A percentile compares a stretch with the other conserved stretches of the same genome.
Conservation (phyloP, 768 basidiomycete species). For the Suillus subluteus region DNA sequence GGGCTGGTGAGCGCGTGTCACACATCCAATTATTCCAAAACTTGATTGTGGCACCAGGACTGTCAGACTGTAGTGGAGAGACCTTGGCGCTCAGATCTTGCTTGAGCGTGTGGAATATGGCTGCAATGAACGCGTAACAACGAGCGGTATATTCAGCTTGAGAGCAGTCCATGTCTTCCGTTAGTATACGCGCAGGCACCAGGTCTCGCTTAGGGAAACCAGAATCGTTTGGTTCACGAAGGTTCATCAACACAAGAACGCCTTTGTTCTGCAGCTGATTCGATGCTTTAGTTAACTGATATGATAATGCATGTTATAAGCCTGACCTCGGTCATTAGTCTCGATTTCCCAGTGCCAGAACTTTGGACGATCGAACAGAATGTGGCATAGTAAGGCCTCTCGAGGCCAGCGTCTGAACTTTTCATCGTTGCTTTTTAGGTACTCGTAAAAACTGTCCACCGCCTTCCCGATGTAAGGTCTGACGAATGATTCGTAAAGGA, state of each 20-base stretch:
- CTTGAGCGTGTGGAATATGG: constrained; percentile 15
- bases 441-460: constrained; percentile 24
- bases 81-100: background rate
- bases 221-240: constrained; percentile 7
- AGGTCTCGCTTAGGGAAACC: constrained; percentile 22
- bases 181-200: constrained; percentile 19
- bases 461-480: constrained; percentile 10
- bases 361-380: constrained; percentile 23
- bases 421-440: constrained; percentile 17
- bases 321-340: constrained; percentile 16
- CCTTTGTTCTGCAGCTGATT: constrained; percentile 17
- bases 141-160: background rate
- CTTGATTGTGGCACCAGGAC: background rate
- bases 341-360: constrained; percentile 26
- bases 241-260: constrained; percentile 22
- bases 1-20: background rate
- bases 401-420: background rate
- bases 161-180: background rate
- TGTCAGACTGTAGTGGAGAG: background rate
- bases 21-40: background rate
- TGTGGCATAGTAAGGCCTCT: constrained; percentile 13
- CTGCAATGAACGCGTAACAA: constrained; percentile 20
- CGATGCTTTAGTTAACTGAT: background rate
- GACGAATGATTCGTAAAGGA: constrained; percentile 3
- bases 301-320: background rate